Evolutionary conservation across 257 asterid species (phyloP).

Genomic region (Paraleonurus japonicus): DNA sequence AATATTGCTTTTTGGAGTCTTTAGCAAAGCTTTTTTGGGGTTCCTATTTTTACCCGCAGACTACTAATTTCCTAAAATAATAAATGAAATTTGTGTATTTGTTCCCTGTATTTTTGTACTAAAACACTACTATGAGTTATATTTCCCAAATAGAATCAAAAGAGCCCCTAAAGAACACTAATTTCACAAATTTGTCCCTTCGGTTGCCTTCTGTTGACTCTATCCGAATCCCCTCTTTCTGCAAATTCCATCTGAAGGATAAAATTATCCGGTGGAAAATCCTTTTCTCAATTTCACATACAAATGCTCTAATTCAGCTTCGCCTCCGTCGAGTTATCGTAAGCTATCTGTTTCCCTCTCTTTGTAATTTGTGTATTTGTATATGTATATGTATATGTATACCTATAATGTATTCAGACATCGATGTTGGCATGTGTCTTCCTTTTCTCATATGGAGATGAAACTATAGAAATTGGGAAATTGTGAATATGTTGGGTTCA

Average conservation of each 20-base stretch:
- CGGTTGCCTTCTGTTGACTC: conserved; percentile 22
- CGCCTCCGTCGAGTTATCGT: conserved; percentile 23
- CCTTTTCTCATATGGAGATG: no score
- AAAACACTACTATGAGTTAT: background rate
- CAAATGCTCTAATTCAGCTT: conserved; percentile 9
- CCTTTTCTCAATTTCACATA: background rate
- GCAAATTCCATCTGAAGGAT: conserved; percentile 27
- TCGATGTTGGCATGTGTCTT: background rate
- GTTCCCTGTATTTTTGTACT: no score
- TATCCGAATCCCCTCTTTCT: conserved; percentile 31
- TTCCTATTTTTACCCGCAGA: background rate
- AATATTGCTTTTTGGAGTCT: no score
- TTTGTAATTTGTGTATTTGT: background rate
- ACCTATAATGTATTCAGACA: background rate
- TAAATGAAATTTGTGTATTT: background rate
- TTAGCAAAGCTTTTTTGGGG: no score
- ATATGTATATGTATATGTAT: background rate
- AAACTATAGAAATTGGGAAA: background rate
- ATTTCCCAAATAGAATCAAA: background rate
- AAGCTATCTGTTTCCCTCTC: conserved; percentile 13
- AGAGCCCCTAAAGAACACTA: conserved; percentile 37
- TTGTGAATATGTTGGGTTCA: no score
- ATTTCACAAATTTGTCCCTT: conserved; percentile 36
- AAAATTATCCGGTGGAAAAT: conserved; percentile 17
- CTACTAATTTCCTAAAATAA: background rate